Conservation (phyloP, 1,284 basidiomycete genomes). For the Sanghuangporus weigelae region DNA sequence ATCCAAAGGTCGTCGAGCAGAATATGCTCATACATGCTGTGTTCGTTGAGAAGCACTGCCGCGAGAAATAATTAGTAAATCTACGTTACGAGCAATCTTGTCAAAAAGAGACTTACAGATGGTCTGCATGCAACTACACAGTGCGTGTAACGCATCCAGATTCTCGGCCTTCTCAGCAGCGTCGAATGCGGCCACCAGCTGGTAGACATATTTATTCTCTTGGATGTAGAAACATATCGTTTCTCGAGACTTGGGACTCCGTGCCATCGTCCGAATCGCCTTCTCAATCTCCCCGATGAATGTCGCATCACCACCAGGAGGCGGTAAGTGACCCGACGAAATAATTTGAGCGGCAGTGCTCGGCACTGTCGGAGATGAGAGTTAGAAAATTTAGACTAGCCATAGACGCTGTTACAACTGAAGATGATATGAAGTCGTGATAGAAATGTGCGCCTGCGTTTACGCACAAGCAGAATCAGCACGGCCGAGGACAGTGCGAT, state of each 20-base stretch:
- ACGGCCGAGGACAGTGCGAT: neutral
- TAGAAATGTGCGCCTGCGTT: neutral
- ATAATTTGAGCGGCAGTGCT: constrained; percentile 61
- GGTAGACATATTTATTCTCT: constrained; percentile 83
- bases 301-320: constrained; percentile 52
- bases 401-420: constrained; percentile 17
- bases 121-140: constrained; percentile 92
- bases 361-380: constrained; percentile 37
- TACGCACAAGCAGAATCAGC: constrained; percentile 14
- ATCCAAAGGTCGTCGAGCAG: constrained; percentile 91
- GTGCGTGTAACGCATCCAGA: constrained; percentile 80
- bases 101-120: constrained; percentile 62
- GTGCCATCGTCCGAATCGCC: constrained; percentile 64
- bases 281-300: constrained; percentile 74
- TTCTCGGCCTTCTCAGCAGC: constrained; percentile 92
- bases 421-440: constrained; percentile 14
- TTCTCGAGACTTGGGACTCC: constrained; percentile 66
- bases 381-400: constrained; percentile 38
- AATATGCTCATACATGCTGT: constrained; percentile 91
- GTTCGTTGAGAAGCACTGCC: constrained; percentile 94
- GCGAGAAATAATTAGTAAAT: constrained; percentile 18
- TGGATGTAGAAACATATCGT: constrained; percentile 81
- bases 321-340: constrained; percentile 65
- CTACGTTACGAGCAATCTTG: neutral
- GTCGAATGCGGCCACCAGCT: constrained; percentile 78